phyloP scores from a whole-genome alignment of 2,329 filamentous ascomycete species.

The Pezicula carpinea region DNA sequence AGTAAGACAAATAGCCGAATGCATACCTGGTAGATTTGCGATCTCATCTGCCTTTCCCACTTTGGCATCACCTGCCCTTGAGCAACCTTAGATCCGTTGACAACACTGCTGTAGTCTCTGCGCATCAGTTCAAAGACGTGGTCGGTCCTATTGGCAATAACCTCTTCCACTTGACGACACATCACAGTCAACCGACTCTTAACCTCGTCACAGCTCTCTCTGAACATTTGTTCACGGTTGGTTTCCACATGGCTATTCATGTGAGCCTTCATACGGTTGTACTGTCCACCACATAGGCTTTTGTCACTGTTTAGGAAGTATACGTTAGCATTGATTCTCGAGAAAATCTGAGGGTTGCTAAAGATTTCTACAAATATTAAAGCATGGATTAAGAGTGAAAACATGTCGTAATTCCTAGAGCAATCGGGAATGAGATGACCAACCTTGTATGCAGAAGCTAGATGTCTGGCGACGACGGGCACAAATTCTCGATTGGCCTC shows the following conservation, averaged over 20 bases:
- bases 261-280: constrained; percentile 44
- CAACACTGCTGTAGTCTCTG: constrained; percentile 28
- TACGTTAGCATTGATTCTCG: no score
- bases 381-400: no score
- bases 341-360: no score
- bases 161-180: constrained; percentile 19
- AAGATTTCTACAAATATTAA: no score
- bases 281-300: constrained; percentile 38
- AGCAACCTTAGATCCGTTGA: constrained; percentile 20
- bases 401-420: no score
- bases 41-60: constrained; percentile 22
- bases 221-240: constrained; percentile 44
- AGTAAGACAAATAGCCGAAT: no score
- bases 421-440: no score
- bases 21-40: no score
- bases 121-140: constrained; percentile 26
- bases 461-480: constrained; percentile 39
- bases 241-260: constrained; percentile 42
- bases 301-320: background rate
- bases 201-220: constrained; percentile 36
- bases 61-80: constrained; percentile 24
- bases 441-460: constrained; percentile 40
- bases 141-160: constrained; percentile 24
- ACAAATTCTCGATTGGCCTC: constrained; percentile 50
- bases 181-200: constrained; percentile 35